Evolutionary conservation across 805 yeast genomes (phyloP).

Genomic region (Yarrowia keelungensis): DNA sequence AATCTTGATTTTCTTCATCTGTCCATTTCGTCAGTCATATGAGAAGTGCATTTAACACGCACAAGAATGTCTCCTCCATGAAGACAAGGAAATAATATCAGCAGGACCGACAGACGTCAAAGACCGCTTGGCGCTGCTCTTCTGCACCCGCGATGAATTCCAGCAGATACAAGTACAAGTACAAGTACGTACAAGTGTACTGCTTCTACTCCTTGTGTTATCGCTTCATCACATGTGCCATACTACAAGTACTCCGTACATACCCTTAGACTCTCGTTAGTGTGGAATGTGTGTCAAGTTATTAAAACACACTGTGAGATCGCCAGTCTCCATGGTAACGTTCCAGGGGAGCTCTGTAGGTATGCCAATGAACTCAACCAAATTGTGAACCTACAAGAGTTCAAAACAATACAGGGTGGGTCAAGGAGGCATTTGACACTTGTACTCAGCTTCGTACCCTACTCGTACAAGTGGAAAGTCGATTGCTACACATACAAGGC

Average conservation of each 20-base stretch:
- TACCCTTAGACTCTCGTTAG: neutral
- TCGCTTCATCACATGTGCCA: no score
- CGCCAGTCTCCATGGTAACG: conserved; percentile 11
- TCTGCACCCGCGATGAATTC: neutral
- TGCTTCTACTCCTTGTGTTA: neutral
- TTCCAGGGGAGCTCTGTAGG: neutral
- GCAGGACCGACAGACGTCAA: neutral
- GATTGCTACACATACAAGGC: no score
- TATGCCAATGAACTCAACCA: neutral
- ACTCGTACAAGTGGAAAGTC: no score
- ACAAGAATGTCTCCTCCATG: neutral
- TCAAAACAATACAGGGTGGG: no score
- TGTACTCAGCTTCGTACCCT: no score
- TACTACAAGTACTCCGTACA: no score
- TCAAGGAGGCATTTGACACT: no score
- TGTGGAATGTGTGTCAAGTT: neutral
- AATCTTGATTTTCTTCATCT: no score
- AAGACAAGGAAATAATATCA: conserved; percentile 4
- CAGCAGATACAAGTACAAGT: no score
- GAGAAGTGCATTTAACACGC: neutral
- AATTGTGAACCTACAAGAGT: neutral
- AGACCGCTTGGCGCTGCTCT: conserved; percentile 1
- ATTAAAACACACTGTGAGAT: neutral
- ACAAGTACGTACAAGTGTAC: no score
- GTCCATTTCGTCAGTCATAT: neutral